phyloP scores from a whole-genome alignment of 2,329 filamentous ascomycete genomes.

The Hypoxylon sp. region DNA sequence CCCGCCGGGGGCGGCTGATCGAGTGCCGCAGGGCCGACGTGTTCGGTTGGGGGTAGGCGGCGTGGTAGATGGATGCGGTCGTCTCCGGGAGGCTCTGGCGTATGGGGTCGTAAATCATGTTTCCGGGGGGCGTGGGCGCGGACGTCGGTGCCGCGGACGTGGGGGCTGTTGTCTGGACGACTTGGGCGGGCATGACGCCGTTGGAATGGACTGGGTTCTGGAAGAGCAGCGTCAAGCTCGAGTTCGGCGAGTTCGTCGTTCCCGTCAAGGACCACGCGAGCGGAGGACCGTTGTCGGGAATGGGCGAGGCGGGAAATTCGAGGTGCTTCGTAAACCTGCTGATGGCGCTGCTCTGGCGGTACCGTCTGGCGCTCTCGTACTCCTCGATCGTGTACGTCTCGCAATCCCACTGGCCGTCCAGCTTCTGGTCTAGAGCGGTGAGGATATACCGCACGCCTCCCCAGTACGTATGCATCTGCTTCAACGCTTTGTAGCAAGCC shows the following conservation, averaged over 20 bases:
- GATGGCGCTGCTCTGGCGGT: conserved; percentile 59
- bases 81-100: conserved; percentile 66
- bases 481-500: conserved; percentile 84
- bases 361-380: conserved; percentile 76
- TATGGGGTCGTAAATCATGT: conserved; percentile 72
- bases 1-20: conserved; percentile 47
- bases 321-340: conserved; percentile 60
- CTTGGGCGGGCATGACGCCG: conserved; percentile 38
- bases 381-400: conserved; percentile 78
- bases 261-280: conserved; percentile 92
- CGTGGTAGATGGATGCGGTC: conserved; percentile 60
- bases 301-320: conserved; percentile 60
- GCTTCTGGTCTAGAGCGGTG: conserved; percentile 87
- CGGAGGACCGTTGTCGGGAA: conserved; percentile 57
- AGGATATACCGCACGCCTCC: conserved; percentile 88
- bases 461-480: conserved; percentile 87
- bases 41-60: conserved; percentile 63
- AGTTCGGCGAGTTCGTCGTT: conserved; percentile 86
- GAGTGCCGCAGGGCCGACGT: conserved; percentile 63
- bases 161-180: conserved; percentile 30
- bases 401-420: conserved; percentile 86
- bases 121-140: conserved; percentile 65
- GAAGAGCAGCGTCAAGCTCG: conserved; percentile 85
- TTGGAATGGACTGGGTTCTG: conserved; percentile 61
- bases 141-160: conserved; percentile 51